Conservation (phyloP, 2,329 filamentous ascomycete species). For the Leptographium flavum region DNA sequence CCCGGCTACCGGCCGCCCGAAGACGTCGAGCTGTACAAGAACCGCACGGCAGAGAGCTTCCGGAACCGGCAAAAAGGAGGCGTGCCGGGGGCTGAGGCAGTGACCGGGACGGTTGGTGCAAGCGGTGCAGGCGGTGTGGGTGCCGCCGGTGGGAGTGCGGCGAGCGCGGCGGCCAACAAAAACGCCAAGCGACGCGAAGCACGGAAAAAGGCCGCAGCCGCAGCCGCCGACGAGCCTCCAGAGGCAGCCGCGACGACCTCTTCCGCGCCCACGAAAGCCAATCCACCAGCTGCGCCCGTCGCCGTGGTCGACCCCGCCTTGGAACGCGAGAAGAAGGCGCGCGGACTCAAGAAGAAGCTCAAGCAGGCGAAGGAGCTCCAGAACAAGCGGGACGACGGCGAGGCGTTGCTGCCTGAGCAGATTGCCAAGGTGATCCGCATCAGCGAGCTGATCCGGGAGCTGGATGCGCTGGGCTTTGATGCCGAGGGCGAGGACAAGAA, state of each 20-base stretch:
- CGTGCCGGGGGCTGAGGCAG: slow-evolving; percentile 59
- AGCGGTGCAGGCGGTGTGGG: slow-evolving; percentile 15
- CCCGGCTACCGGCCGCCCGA: slow-evolving; percentile 90
- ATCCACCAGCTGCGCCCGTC: slow-evolving; percentile 18
- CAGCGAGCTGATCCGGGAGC: slow-evolving; percentile 77
- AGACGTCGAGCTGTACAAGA: slow-evolving; percentile 93
- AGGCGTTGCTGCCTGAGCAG: slow-evolving; percentile 77
- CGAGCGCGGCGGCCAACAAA: slow-evolving; percentile 53
- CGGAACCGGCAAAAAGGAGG: slow-evolving; percentile 56
- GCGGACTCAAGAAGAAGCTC: slow-evolving; percentile 86
- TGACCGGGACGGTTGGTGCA: slow-evolving; percentile 33
- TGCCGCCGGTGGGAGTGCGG: slow-evolving; percentile 17
- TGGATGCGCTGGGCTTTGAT: slow-evolving; percentile 76
- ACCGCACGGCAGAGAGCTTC: slow-evolving; percentile 73
- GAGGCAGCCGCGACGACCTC: slow-evolving; percentile 46
- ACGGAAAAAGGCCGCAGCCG: slow-evolving; percentile 14
- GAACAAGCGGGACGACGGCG: slow-evolving; percentile 79
- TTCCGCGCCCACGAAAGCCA: no score
- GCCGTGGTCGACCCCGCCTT: slow-evolving; percentile 33
- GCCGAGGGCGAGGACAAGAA: slow-evolving; percentile 47
- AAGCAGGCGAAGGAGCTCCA: slow-evolving; percentile 84
- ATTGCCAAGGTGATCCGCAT: slow-evolving; percentile 97
- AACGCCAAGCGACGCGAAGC: slow-evolving; percentile 77
- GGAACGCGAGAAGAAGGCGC: slow-evolving; percentile 83
- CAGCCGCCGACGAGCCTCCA: slow-evolving; percentile 26